Base-by-base conservation (phyloP, 768 basidiomycete genomes). In the Rhodotorula graminis region DNA sequence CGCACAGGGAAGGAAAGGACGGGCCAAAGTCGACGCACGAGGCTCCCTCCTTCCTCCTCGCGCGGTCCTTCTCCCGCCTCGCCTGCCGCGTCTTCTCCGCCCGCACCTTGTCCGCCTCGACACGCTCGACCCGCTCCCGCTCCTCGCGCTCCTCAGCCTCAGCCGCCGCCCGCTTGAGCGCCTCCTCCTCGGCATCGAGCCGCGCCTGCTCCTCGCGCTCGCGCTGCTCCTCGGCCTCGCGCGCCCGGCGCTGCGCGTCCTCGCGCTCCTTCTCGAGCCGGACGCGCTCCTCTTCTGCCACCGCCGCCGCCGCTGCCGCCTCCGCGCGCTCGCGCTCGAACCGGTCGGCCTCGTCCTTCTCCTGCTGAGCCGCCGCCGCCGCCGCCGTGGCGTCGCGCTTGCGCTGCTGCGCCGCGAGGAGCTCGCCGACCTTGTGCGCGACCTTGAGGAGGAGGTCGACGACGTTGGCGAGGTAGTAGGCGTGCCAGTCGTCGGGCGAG, bases 381-480 rank as follows among this genome's bases (percentile, higher is more conserved):
- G 44, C 58, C 58, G n/a, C 59, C 37, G n/a, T n/a, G n/a, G n/a
- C n/a, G n/a, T 42, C 42, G 37, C 29, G 58, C 37, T 59, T 59
- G 18, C 27, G 40, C 55, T 15, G 1, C 44, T 44, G 42, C 44
- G 25, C 21, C 10, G 47, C 29, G 47, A 25, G 50, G 23, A 46
- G 15, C 31, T 42, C 40, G 10, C 49, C 31, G 47, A 47, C 18
- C 40, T 42, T 31, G 10, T 59, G 37, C 18, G 27, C 33, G 15
- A 40, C 52, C 37, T 23, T 50, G 10, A n/a, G 8, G 27, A 44
- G 16, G 19, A 23, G 27, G 23, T 6, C 19, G 15, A 14, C 53
- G 50, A 29, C n/a, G 27, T 47, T 7, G 40, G 9, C 25, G n/a
- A 9, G 7, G 9, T 25, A 61, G 46, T 31, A 27, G 8, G 14